A percentile compares a stretch with the other conserved stretches of the same genome.
These are phyloP conservation scores for Daldinia sp. DNA, from an alignment of 2,329 filamentous ascomycete species.

Conservation along the genomic window DNA sequence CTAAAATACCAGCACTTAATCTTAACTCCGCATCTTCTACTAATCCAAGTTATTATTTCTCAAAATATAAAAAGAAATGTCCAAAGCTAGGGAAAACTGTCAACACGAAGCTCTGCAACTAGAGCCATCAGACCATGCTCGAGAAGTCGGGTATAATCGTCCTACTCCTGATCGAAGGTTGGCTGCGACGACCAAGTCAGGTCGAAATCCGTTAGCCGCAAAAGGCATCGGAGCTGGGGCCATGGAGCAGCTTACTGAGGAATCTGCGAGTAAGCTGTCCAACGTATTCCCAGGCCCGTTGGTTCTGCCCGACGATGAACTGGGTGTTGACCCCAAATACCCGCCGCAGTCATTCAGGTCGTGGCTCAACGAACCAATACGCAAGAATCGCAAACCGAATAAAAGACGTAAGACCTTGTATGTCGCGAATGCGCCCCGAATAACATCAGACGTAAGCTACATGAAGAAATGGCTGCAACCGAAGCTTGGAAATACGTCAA, in stretches of 20 bases:
- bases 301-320: conserved; percentile 66
- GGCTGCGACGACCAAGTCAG: conserved; percentile 45
- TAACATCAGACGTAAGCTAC: conserved; percentile 48
- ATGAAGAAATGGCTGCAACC: conserved; percentile 56
- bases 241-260: conserved; percentile 31
- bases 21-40: neutral
- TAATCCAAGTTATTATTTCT: neutral
- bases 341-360: conserved; percentile 60
- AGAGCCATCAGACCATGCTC: conserved; percentile 46
- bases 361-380: conserved; percentile 56
- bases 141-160: conserved; percentile 45
- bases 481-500: conserved; percentile 13
- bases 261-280: conserved; percentile 33
- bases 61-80: neutral
- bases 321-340: conserved; percentile 61
- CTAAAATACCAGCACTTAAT: neutral
- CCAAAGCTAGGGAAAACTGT: conserved; percentile 10
- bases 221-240: conserved; percentile 13
- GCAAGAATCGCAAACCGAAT: conserved; percentile 58
- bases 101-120: conserved; percentile 38
- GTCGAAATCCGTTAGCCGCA: conserved; percentile 35
- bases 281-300: conserved; percentile 65
- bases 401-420: conserved; percentile 60
- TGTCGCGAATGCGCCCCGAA: conserved; percentile 56
- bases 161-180: conserved; percentile 41